Percentiles rank a stretch among this genome's conserved stretches.
Conservation (phyloP, 1,284 basidiomycete genomes). For the Pseudozyma sp. region DNA sequence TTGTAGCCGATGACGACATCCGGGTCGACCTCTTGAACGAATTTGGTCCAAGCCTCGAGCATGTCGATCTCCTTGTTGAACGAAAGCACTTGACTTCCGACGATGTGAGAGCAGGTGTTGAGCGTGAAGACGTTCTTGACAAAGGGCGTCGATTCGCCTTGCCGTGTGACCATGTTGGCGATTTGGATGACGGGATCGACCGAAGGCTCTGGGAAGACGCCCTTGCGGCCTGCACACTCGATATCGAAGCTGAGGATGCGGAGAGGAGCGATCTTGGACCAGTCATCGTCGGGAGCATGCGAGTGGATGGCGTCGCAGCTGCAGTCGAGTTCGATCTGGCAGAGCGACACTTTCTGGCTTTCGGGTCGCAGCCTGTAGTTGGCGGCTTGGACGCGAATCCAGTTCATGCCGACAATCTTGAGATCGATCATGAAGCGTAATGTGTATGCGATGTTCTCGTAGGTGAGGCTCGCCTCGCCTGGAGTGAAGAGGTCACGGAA, state of each 20-base stretch:
- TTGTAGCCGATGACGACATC: conserved; percentile 69
- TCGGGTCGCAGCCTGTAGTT: conserved; percentile 61
- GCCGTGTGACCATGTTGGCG: conserved; percentile 68
- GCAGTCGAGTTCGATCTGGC: conserved; percentile 67
- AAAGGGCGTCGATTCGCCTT: conserved; percentile 65
- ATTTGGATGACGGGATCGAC: conserved; percentile 68
- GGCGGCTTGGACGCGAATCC: conserved; percentile 61
- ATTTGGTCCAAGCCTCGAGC: conserved; percentile 66
- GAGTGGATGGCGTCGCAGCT: conserved; percentile 58
- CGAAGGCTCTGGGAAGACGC: conserved; percentile 65
- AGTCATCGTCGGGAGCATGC: conserved; percentile 65
- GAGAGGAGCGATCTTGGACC: conserved; percentile 65
- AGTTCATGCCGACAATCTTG: conserved; percentile 68
- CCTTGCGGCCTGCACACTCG: conserved; percentile 68
- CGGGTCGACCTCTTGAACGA: conserved; percentile 66
- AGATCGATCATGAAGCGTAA: conserved; percentile 68
- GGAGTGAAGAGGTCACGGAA: conserved; percentile 65
- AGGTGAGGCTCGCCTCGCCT: conserved; percentile 61
- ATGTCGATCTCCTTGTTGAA: conserved; percentile 65
- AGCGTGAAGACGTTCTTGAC: conserved; percentile 68
- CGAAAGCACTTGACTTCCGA: conserved; percentile 65
- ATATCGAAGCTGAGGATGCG: conserved; percentile 68
- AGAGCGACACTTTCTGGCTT: conserved; percentile 53
- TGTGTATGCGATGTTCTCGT: conserved; percentile 67
- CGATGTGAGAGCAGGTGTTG: conserved; percentile 66